phyloP scores from a whole-genome alignment of 345 rosid species.

The Hypericum androsaemum region DNA sequence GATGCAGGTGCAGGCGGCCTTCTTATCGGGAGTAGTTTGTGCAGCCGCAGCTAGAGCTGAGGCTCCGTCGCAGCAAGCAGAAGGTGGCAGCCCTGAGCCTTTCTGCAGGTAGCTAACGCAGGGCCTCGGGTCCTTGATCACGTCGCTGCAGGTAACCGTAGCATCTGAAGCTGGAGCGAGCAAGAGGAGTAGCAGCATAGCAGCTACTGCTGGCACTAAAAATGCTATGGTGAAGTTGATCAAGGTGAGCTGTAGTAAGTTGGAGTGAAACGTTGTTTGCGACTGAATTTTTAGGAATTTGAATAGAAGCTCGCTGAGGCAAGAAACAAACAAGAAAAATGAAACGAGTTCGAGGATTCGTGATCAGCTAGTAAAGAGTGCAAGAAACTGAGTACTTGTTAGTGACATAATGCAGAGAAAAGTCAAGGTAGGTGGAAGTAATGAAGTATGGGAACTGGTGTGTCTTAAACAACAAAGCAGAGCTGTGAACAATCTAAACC shows the following conservation, averaged over 20 bases:
- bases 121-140: slow-evolving; percentile 53
- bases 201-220: slow-evolving; percentile 13
- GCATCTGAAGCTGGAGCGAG: slow-evolving; percentile 33
- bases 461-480: background rate
- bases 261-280: background rate
- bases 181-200: slow-evolving; percentile 18
- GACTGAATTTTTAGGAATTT: slow-evolving; percentile 10
- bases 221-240: slow-evolving; percentile 8
- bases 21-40: slow-evolving; percentile 41
- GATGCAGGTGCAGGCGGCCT: background rate
- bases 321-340: slow-evolving; percentile 7
- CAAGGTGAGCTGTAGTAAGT: background rate
- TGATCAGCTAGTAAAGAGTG: no score
- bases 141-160: slow-evolving; percentile 48
- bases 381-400: slow-evolving; percentile 8
- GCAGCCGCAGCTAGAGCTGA: slow-evolving; percentile 36
- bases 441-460: background rate
- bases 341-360: no score
- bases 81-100: slow-evolving; percentile 54
- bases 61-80: slow-evolving; percentile 51
- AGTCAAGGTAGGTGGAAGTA: slow-evolving; percentile 5
- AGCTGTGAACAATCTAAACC: background rate
- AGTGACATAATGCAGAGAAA: background rate
- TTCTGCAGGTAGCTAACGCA: slow-evolving; percentile 48
- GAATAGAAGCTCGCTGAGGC: slow-evolving; percentile 2